These are phyloP conservation scores for Ascodesmis nigricans DNA, from an alignment of 495 filamentous ascomycete species.

Conservation along the genomic window DNA sequence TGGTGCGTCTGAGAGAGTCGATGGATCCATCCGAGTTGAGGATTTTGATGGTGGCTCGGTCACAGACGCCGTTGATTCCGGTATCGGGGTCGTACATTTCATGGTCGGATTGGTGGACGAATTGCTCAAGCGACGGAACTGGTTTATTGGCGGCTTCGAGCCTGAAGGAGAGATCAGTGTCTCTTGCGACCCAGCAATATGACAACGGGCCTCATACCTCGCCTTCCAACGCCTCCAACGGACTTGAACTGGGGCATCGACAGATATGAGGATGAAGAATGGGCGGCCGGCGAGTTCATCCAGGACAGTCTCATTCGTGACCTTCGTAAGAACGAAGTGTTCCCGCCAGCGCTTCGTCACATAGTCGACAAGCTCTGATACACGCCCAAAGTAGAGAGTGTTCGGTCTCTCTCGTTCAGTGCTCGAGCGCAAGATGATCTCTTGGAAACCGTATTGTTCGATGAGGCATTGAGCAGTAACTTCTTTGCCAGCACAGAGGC, in stretches of 20 bases:
- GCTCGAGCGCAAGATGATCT: conserved; percentile 2
- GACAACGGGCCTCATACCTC: conserved; percentile 4
- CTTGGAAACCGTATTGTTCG: conserved; percentile 45
- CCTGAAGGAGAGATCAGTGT: too few species aligned
- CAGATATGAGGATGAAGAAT: conserved; percentile 77
- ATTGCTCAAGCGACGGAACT: conserved; percentile 55
- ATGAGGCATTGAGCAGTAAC: conserved; percentile 68
- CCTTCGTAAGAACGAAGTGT: conserved; percentile 63
- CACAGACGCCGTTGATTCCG: conserved; percentile 49
- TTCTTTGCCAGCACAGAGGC: conserved; percentile 74
- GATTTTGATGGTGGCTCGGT: conserved; percentile 58
- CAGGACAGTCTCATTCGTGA: conserved; percentile 42
- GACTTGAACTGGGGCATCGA: conserved; percentile 68
- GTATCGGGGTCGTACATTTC: conserved; percentile 46
- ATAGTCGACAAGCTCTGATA: conserved; percentile 50
- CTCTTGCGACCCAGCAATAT: too few species aligned
- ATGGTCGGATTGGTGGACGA: conserved; percentile 51
- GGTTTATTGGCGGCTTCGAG: too few species aligned
- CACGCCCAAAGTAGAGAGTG: conserved; percentile 37
- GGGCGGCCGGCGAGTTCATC: conserved; percentile 56
- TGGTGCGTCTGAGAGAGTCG: conserved; percentile 40
- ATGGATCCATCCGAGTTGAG: conserved; percentile 63
- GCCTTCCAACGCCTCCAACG: conserved; percentile 49
- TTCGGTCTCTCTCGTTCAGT: conserved; percentile 17
- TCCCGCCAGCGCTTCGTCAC: conserved; percentile 67